Percentiles rank a stretch among this genome's conserved stretches.
Evolutionary conservation across 495 filamentous ascomycete species (phyloP).

Genomic region (Bacidia gigantensis): DNA sequence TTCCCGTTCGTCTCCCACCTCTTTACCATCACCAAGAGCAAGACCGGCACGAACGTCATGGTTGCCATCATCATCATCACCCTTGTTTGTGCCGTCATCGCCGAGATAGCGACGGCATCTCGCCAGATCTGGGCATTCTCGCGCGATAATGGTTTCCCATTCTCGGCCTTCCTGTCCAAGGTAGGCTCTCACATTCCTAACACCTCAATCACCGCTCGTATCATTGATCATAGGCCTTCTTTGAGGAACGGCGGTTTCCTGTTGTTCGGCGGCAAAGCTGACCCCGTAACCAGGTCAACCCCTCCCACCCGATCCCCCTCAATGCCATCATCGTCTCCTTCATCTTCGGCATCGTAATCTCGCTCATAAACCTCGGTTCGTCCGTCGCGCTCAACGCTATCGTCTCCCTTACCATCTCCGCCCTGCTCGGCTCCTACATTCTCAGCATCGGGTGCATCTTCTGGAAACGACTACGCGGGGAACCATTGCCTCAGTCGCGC

Average conservation of each 20-base stretch:
- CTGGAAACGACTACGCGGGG: slow-evolving; percentile 29
- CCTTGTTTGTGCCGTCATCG: slow-evolving; percentile 35
- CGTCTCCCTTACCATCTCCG: slow-evolving; percentile 21
- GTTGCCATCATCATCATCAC: slow-evolving; percentile 37
- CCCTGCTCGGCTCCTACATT: slow-evolving; percentile 31
- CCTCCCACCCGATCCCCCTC: slow-evolving; percentile 34
- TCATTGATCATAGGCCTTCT: too few relatives aligned
- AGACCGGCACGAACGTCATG: slow-evolving; percentile 34
- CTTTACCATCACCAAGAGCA: slow-evolving; percentile 33
- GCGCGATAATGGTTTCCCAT: slow-evolving; percentile 41
- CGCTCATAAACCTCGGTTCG: slow-evolving; percentile 46
- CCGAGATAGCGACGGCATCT: slow-evolving; percentile 41
- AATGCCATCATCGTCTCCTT: slow-evolving; percentile 37
- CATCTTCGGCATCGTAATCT: slow-evolving; percentile 21
- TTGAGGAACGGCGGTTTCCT: too few relatives aligned
- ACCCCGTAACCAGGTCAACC: slow-evolving; percentile 10
- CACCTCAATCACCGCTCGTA: not conserved
- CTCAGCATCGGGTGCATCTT: slow-evolving; percentile 31
- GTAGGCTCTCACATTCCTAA: slow-evolving; percentile 5
- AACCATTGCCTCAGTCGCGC: slow-evolving; percentile 28
- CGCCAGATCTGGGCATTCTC: slow-evolving; percentile 46
- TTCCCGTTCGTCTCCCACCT: slow-evolving; percentile 44
- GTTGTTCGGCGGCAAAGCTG: too few relatives aligned
- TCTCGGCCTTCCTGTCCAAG: slow-evolving; percentile 23
- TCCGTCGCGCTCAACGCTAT: slow-evolving; percentile 39